Conservation (phyloP, 495 filamentous ascomycete species). For the Neurospora sp. region DNA sequence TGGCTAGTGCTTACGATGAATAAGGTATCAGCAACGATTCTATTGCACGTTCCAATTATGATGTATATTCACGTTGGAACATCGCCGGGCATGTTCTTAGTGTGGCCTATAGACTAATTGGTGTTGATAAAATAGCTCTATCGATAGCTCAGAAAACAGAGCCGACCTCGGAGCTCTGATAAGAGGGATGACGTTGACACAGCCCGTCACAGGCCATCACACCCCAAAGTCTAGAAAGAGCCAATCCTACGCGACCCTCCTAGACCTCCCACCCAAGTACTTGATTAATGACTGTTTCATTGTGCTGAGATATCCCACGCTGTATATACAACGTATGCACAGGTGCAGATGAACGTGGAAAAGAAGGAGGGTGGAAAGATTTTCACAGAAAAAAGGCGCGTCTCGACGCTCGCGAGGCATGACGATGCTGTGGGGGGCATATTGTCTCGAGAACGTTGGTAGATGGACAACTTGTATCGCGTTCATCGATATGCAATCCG, state of each 20-base stretch:
- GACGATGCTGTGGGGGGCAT: not conserved
- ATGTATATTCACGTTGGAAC: not conserved
- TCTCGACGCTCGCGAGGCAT: not conserved
- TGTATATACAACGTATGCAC: not conserved
- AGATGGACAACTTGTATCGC: not conserved
- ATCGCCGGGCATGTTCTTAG: not conserved
- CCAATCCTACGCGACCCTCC: not conserved
- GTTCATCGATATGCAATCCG: not conserved
- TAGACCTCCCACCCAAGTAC: not conserved
- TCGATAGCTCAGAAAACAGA: not conserved
- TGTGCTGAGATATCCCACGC: not conserved
- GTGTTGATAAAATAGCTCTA: not conserved
- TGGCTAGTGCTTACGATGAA: not conserved
- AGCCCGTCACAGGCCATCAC: not conserved
- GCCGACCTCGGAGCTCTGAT: not conserved
- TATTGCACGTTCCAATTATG: not conserved
- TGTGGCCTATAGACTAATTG: not conserved
- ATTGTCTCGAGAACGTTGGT: not conserved
- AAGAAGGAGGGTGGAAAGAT: not conserved
- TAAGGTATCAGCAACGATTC: not conserved
- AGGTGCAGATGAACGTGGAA: not conserved
- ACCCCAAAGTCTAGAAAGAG: not conserved
- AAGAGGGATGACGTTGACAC: not conserved
- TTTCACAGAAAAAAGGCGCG: not conserved
- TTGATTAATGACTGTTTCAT: not conserved